Percentiles rank a stretch among this genome's conserved stretches.
Evolutionary conservation across 2,329 filamentous ascomycete genomes (phyloP).

Genomic region (Nothophoma quercina): DNA sequence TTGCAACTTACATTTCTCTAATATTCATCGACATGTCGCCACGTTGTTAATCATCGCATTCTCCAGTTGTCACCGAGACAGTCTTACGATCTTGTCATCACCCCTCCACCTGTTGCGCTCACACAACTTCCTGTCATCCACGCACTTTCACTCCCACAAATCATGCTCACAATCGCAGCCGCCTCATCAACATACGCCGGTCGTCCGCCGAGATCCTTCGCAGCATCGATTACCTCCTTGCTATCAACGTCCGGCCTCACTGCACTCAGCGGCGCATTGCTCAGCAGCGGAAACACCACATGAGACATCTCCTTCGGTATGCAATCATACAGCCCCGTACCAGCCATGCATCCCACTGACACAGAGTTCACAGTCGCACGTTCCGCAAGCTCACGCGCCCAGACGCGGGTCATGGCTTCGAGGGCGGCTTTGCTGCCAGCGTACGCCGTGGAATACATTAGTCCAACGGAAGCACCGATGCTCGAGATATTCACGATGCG

Average conservation of each 20-base stretch:
- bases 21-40: too few relatives aligned
- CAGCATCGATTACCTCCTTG: background rate
- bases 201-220: background rate
- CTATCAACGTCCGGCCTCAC: background rate
- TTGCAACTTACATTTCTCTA: too few relatives aligned
- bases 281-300: background rate
- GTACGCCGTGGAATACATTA: background rate
- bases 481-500: background rate
- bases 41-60: too few relatives aligned
- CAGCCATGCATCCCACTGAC: background rate
- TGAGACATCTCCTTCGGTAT: background rate
- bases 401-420: background rate
- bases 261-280: background rate
- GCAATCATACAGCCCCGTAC: background rate
- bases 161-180: background rate
- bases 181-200: background rate
- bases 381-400: background rate
- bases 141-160: background rate
- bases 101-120: background rate
- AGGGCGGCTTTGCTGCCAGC: constrained; percentile 1
- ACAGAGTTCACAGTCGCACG: background rate
- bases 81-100: background rate
- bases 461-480: background rate
- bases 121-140: too few relatives aligned
- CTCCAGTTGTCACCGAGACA: background rate